Evolutionary conservation across 768 basidiomycete species (phyloP).

Genomic region (Auricularia heimuer): DNA sequence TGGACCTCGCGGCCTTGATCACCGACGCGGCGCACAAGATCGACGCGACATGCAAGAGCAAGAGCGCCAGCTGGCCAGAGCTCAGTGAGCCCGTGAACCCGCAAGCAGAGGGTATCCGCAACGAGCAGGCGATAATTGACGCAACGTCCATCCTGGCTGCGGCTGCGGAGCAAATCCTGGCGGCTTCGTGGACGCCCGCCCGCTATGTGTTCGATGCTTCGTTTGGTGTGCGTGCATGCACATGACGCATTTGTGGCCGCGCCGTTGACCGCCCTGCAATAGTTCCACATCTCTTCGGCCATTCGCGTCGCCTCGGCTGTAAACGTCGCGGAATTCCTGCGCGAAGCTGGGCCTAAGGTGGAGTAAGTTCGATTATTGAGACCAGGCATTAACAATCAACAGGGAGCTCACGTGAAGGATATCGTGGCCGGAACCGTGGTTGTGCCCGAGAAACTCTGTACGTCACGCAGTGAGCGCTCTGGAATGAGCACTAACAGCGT

Average conservation of each 20-base stretch:
- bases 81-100: neutral
- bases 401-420: slow-evolving; percentile 20
- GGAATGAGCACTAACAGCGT: neutral
- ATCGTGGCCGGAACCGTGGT: neutral
- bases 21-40: neutral
- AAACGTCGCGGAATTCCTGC: slow-evolving; percentile 59
- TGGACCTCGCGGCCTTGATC: neutral
- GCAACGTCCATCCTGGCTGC: neutral
- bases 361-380: slow-evolving; percentile 11
- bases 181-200: neutral
- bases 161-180: neutral
- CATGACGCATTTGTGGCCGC: neutral
- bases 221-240: neutral
- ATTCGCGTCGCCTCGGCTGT: slow-evolving; percentile 18
- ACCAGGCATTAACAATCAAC: slow-evolving; percentile 17
- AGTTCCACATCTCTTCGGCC: slow-evolving; percentile 1
- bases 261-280: neutral
- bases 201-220: neutral
- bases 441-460: neutral
- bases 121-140: neutral
- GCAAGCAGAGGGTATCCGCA: neutral
- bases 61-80: neutral
- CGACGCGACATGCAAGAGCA: neutral
- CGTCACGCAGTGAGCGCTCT: neutral
- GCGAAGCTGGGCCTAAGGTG: slow-evolving; percentile 39